Percentiles rank a stretch among this genome's conserved stretches.
phyloP scores from a whole-genome alignment of 164 flowering plant species.

The Stephania yunnanensis region DNA sequence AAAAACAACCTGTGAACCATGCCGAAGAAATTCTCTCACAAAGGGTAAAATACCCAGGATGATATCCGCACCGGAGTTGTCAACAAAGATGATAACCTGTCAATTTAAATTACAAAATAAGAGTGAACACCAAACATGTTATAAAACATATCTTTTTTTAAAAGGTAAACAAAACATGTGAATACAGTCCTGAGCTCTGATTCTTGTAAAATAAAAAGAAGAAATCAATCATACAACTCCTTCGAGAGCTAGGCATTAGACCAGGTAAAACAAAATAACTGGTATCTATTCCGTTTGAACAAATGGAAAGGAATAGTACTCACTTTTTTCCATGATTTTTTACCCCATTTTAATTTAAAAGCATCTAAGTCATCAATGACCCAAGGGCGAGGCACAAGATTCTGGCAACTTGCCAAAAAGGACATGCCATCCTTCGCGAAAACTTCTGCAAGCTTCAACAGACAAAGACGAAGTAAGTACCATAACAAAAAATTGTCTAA shows the following conservation, averaged over 20 bases:
- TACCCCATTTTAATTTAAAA: slow-evolving; percentile 69
- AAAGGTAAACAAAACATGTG: too few relatives aligned
- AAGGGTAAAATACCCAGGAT: slow-evolving; percentile 92
- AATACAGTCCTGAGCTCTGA: too few relatives aligned
- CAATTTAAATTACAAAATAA: slow-evolving; percentile 8
- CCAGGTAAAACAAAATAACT: background rate
- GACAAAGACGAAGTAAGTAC: slow-evolving; percentile 2
- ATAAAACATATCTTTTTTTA: background rate
- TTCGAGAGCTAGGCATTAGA: background rate
- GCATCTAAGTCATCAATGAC: slow-evolving; percentile 89
- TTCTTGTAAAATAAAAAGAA: background rate
- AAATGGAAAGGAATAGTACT: slow-evolving; percentile 7
- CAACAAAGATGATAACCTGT: slow-evolving; percentile 84
- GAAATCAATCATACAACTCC: background rate
- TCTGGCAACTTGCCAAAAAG: slow-evolving; percentile 87
- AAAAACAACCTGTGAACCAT: slow-evolving; percentile 71
- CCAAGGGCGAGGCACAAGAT: slow-evolving; percentile 95
- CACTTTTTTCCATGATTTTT: slow-evolving; percentile 87
- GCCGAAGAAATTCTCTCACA: slow-evolving; percentile 82
- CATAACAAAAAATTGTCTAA: background rate
- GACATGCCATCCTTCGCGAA: slow-evolving; percentile 98
- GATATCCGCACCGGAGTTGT: slow-evolving; percentile 98
- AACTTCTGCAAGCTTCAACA: slow-evolving; percentile 94
- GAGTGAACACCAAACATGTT: background rate
- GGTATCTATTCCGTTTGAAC: background rate